A percentile compares a stretch with the other conserved stretches of the same genome.
phyloP scores from a whole-genome alignment of 106 monocot species.

The Narthecium ossifragum region DNA sequence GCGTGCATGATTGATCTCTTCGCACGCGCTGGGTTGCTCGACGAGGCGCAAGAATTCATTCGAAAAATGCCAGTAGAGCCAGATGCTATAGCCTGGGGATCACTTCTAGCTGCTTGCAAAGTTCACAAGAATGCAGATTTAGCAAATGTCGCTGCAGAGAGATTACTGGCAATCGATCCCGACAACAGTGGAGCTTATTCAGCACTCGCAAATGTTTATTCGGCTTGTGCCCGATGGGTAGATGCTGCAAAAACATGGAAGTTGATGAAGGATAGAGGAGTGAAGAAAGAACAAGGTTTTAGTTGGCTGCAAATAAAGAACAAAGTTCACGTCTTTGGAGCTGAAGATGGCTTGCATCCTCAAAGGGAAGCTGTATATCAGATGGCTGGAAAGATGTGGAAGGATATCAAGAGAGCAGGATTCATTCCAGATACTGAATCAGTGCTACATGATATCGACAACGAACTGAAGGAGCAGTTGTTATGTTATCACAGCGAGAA shows the following conservation, averaged over 20 bases:
- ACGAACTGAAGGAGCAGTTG: conserved; percentile 75
- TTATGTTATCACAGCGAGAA: conserved; percentile 76
- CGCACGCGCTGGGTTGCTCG: conserved; percentile 54
- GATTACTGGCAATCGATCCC: conserved; percentile 55
- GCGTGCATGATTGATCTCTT: conserved; percentile 91
- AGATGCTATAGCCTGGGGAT: conserved; percentile 86
- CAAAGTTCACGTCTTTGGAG: conserved; percentile 63
- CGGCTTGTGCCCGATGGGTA: conserved; percentile 72
- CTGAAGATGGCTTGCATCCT: conserved; percentile 59
- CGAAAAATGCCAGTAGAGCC: conserved; percentile 67
- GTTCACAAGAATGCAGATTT: conserved; percentile 71
- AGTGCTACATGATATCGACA: conserved; percentile 78
- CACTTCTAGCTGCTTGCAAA: conserved; percentile 70
- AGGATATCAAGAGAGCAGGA: conserved; percentile 77
- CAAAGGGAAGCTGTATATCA: conserved; percentile 46
- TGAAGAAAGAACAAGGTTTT: conserved; percentile 80
- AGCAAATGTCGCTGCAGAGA: conserved; percentile 60
- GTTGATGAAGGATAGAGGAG: conserved; percentile 65
- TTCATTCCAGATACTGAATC: conserved; percentile 64
- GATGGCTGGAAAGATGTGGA: conserved; percentile 54
- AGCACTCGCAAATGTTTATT: conserved; percentile 83
- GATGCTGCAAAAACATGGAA: conserved; percentile 76
- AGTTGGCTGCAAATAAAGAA: conserved; percentile 70
- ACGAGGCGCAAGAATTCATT: conserved; percentile 75
- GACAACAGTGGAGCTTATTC: conserved; percentile 84